A percentile compares a stretch with the other conserved stretches of the same genome.
phyloP scores from a whole-genome alignment of 768 basidiomycete species.

The Hortiboletus campestris region DNA sequence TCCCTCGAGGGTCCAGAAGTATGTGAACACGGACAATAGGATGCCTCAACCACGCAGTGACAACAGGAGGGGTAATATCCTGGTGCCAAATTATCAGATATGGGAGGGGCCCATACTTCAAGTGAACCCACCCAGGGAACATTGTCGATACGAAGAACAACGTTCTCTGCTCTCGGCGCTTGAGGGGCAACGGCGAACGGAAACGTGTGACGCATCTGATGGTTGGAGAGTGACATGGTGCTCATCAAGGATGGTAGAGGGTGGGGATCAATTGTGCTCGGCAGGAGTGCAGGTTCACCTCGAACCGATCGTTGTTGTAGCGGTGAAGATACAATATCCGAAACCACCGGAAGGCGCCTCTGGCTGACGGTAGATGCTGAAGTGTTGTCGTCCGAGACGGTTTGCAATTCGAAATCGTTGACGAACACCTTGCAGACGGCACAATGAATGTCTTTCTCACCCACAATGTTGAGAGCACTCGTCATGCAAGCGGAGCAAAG shows the following conservation, averaged over 20 bases:
- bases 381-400: slow-evolving; percentile 26
- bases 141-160: slow-evolving; percentile 82
- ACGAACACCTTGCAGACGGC: slow-evolving; percentile 74
- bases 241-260: slow-evolving; percentile 33
- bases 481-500: slow-evolving; percentile 82
- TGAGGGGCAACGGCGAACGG: slow-evolving; percentile 13
- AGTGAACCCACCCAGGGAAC: slow-evolving; percentile 73
- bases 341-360: slow-evolving; percentile 7
- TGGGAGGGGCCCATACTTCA: not conserved
- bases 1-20: slow-evolving; percentile 76
- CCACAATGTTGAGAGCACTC: slow-evolving; percentile 84
- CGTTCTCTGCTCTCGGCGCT: slow-evolving; percentile 35
- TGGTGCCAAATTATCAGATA: slow-evolving; percentile 28
- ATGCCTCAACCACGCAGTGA: slow-evolving; percentile 66
- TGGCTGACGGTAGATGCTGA: slow-evolving; percentile 14
- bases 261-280: slow-evolving; percentile 26
- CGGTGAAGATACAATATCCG: slow-evolving; percentile 20
- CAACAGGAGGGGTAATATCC: slow-evolving; percentile 83
- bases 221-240: slow-evolving; percentile 31
- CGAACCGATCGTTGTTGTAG: slow-evolving; percentile 26
- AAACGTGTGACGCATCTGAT: slow-evolving; percentile 17
- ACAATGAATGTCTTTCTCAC: slow-evolving; percentile 86
- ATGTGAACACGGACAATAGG: slow-evolving; percentile 67
- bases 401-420: slow-evolving; percentile 59
- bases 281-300: slow-evolving; percentile 27